Conservation (phyloP, 2,329 filamentous ascomycete species). For the Colletotrichum orchidophilum region DNA sequence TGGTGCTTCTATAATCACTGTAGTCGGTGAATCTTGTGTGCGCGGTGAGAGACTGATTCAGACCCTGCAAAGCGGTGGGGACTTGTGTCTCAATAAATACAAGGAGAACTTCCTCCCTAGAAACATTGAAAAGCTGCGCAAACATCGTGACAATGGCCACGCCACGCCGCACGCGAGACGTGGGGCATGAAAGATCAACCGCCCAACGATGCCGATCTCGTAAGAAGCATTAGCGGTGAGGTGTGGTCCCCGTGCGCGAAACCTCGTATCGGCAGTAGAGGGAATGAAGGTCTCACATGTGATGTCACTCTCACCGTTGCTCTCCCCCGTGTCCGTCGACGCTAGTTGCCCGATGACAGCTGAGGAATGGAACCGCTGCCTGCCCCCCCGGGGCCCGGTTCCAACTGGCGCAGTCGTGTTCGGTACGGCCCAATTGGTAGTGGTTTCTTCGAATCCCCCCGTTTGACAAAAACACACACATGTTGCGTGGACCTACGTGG, state of each 20-base stretch:
- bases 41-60: neutral
- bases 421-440: neutral
- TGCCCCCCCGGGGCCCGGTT: neutral
- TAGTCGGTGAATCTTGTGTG: neutral
- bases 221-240: neutral
- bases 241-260: neutral
- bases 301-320: slow-evolving; percentile 6
- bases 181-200: neutral
- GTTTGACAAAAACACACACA: neutral
- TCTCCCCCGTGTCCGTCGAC: neutral
- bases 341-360: neutral
- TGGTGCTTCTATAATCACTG: neutral
- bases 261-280: slow-evolving; percentile 2
- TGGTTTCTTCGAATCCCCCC: neutral
- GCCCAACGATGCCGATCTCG: neutral
- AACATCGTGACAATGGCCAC: neutral
- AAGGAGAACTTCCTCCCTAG: neutral
- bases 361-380: neutral
- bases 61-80: neutral
- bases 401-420: neutral
- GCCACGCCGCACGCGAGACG: neutral
- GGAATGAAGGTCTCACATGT: slow-evolving; percentile 4
- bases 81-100: neutral
- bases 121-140: neutral
- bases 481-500: neutral